A percentile compares a stretch with the other conserved stretches of the same genome.
Conservation (phyloP, 2,329 filamentous ascomycete species). For the Colletotrichum incanum region DNA sequence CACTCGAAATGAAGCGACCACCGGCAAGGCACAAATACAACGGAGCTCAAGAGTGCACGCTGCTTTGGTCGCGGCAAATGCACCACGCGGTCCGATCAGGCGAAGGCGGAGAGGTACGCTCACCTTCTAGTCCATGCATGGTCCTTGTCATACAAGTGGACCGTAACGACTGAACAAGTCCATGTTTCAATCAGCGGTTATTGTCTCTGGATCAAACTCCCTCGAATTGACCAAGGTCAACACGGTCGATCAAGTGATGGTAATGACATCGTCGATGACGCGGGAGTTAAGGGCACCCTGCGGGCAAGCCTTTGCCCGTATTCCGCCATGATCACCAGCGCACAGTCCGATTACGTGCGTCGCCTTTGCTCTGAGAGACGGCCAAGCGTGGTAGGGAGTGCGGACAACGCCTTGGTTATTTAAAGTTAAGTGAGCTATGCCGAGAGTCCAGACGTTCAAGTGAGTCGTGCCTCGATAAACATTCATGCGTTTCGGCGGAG, state of each 20-base stretch:
- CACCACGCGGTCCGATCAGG: constrained; percentile 18
- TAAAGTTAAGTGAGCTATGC: constrained; percentile 26
- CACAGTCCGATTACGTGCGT: constrained; percentile 7
- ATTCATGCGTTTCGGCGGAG: constrained; percentile 30
- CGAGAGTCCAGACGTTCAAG: constrained; percentile 16
- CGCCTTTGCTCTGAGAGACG: background rate
- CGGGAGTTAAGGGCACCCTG: background rate
- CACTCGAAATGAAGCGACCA: constrained; percentile 27
- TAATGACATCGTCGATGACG: constrained; percentile 12
- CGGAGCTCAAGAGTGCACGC: background rate
- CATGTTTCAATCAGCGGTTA: constrained; percentile 33
- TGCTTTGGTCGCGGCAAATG: constrained; percentile 7
- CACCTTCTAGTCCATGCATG: constrained; percentile 24
- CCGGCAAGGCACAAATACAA: background rate
- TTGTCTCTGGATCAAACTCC: constrained; percentile 18
- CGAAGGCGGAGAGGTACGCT: background rate
- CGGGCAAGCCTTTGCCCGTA: constrained; percentile 3
- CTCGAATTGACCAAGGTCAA: constrained; percentile 14
- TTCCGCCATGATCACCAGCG: constrained; percentile 12
- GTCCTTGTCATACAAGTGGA: constrained; percentile 19
- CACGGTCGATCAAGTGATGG: constrained; percentile 10
- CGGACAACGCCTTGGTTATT: background rate
- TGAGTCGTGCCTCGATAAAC: constrained; percentile 32
- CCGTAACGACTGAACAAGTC: constrained; percentile 12
- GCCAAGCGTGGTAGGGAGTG: background rate